Evolutionary conservation across 352 stramenopile genomes (phyloP), one percentile per base, ranked within the genome.

Genomic region (Phytophthora citricola): DNA sequence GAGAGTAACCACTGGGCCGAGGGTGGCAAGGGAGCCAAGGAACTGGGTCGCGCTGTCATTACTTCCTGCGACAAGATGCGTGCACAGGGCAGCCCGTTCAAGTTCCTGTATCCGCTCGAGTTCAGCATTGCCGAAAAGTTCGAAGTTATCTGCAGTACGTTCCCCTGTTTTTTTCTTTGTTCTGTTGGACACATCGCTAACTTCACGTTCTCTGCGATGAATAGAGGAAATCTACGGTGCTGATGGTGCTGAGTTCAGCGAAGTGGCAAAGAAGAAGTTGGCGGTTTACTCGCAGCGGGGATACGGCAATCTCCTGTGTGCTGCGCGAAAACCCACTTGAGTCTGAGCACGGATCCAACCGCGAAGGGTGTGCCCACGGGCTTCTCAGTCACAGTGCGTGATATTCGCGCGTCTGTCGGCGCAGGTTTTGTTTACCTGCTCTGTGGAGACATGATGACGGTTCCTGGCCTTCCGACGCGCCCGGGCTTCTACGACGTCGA

Each of bases 321-420:
- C 75, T 98, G 99, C 55, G 98, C 98, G 29, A 99, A 99, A 81
- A 99, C 98, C 8, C 97, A 99, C 78, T 97, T 99, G 76, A 98
- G 88, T 53, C 87, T 99, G 66, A 98, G 91, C 74, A 98, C 92
- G 17, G 97, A 99, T 77, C 79, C 85, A 31, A 88, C 81, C 4
- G 73, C 82, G 17, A 99, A 99, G 75, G 97, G 97, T 41, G 94
- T 98, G 6, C 97, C 97, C 4, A 98, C 81, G 20, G 95, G 90
- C 12, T 98, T 98, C 66, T 87, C 81, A 1, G 90, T 99, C 59
- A 92, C 85, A 38, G 97, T 99, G 26, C 85, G 97, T 49, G 97
- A 99, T 65, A 88, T 99, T 55, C 93, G 97, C 10, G 91, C 89
- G 34, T 99, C 94, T 48, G 94, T 97, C 43, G 98, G 98, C 12